Base-by-base conservation (phyloP, 1,284 basidiomycete genomes). In the Mycosarcoma maydis region DNA sequence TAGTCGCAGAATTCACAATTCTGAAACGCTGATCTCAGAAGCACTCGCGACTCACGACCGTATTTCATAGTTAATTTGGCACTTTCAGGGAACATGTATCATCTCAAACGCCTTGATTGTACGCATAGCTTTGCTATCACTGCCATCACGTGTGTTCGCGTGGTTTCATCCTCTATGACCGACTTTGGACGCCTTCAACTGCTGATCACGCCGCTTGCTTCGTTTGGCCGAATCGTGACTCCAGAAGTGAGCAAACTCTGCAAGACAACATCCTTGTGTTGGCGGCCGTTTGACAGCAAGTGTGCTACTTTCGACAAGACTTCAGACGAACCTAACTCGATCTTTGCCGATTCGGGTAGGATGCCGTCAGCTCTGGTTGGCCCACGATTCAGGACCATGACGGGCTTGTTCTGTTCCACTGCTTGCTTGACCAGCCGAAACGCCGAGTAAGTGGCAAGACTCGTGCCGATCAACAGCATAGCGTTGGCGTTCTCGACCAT, bases 381-480 rank as follows among this genome's bases (percentile, higher is more conserved):
- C 1, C 80, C 79, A n/a, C 54, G 64, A 34, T 82, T 82, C 7
- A 82, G 47, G n/a, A 80, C 67, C 37, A 81, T 34, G 10, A 76
- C 56, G 4, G 54, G 55, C 50, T 77, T 74, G 24, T 55, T 47
- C 7, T 61, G 53, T 8, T 78, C 78, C 27, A 59, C 61, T 4
- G 73, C 69, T 13, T 76, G 66, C 42, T 78, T 79, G 36, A 78
- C 74, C 32, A 82, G 65, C 9, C 79, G 56, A 43, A 59, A 81
- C 3, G 80, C 81, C 8, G 77, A 80, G 40, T 82, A 81, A 14
- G 81, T 82, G 0, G 81, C 79, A 14, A 81, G 47, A 5, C 75
- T 78, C 14, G 76, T 73, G 0, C 81, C 81, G 2, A 82, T 58
- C 11, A 81, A 26, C 24, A 82, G 51, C 29, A 82, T 24, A 8